Evolutionary conservation across 129 eudicot species (phyloP), one percentile per base, ranked within the genome.

Genomic region (Lactuca saligna): DNA sequence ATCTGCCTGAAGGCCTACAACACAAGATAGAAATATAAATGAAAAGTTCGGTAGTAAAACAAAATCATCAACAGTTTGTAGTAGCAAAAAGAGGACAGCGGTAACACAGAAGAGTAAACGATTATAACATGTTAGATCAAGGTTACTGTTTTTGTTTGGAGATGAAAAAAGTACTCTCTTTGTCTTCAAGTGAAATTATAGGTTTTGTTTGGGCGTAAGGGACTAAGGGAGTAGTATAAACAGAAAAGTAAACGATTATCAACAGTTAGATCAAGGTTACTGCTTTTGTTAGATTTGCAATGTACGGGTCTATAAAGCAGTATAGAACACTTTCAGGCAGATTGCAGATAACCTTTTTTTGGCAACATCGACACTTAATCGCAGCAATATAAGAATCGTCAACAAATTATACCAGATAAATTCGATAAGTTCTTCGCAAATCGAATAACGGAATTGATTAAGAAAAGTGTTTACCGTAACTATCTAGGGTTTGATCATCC

Each of bases 401-500:
- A 61, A 17, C 5, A 14, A 46, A 51, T 32, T 4, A 54, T 13
- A 42, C 34, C 13, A 10, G 15, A 46, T 46, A 4, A 46, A 46
- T 46, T 46, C 0, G 6, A n/a, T 33, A 57, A 2, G 0, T 17
- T 17, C 0, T 20, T 38, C 0, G 12, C 14, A 6, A 33, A 51
- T 12, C 16, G 34, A 14, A 33, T 0, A 33, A 0, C 3, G 13
- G 63, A 39, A 58, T 7, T 10, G 13, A 33, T 46, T 10, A 50
- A 8, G 53, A 39, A 33, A 48, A 14, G 4, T 11, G 54, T 33
- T 32, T 81, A 91, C 97, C 97, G 78, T 91, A 91, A 60, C 85
- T 85, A 10, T 61, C 83, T 75, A 91, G 92, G 88, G 95, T 91
- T 81, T 87, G 97, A 80, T 91, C 97, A 39, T 87, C 95, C 78